Evolutionary conservation across 306 rosid species (phyloP).

Genomic region (Sophora flavescens): DNA sequence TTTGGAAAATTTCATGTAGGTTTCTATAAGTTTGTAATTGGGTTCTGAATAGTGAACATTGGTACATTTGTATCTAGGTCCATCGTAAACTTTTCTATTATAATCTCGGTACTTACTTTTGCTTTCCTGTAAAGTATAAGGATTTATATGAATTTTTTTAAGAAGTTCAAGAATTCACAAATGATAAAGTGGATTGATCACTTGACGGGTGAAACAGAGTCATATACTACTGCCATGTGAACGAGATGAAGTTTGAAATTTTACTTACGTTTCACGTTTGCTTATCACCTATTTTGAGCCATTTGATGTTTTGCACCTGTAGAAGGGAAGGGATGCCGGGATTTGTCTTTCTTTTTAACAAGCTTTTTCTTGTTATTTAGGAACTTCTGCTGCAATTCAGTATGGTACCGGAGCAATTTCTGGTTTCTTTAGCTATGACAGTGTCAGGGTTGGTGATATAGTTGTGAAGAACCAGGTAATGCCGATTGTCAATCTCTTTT

Average conservation of each 20-base stretch:
- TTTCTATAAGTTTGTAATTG: no score
- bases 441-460: constrained; percentile 74
- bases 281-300: constrained; percentile 16
- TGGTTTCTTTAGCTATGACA: constrained; percentile 88
- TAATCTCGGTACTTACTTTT: no score
- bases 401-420: constrained; percentile 89
- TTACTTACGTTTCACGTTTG: not conserved
- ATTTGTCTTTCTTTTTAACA: not conserved
- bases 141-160: no score
- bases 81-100: no score
- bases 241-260: constrained; percentile 19
- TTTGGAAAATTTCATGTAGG: no score
- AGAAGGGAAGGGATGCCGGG: not conserved
- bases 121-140: no score
- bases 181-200: no score
- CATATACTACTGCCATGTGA: not conserved
- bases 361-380: constrained; percentile 49
- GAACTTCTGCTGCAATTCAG: constrained; percentile 81
- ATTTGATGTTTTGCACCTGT: constrained; percentile 21
- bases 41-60: no score
- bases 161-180: no score
- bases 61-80: no score
- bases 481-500: constrained; percentile 15
- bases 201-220: no score
- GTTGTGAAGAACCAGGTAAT: constrained; percentile 80